These are phyloP conservation scores for Seminavis robusta DNA, from an alignment of 108 stramenopile genomes.

Conservation along the genomic window DNA sequence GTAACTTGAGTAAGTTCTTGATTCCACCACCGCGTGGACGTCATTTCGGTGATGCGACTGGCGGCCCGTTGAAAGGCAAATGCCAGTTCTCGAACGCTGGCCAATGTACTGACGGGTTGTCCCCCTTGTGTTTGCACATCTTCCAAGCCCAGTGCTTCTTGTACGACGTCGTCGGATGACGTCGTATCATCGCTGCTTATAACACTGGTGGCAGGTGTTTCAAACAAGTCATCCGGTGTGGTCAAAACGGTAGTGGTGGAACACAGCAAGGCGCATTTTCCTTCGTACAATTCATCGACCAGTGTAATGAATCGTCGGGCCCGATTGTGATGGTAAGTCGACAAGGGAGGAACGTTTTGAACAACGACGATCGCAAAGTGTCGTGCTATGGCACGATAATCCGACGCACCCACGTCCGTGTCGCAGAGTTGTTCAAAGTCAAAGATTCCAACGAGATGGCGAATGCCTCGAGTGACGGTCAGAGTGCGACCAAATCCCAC, in stretches of 20 bases:
- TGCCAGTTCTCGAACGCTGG: conserved; percentile 77
- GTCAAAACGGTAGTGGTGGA: conserved; percentile 26
- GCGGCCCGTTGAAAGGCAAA: conserved; percentile 83
- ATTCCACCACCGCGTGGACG: conserved; percentile 79
- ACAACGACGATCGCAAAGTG: conserved; percentile 82
- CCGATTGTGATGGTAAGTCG: conserved; percentile 42
- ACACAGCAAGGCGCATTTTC: conserved; percentile 62
- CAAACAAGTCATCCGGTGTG: background rate
- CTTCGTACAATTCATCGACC: conserved; percentile 96
- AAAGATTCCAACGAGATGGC: conserved; percentile 44
- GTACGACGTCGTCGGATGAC: background rate
- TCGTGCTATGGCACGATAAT: conserved; percentile 88
- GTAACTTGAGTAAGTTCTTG: no score
- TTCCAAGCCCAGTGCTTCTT: background rate
- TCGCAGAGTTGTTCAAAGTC: conserved; percentile 92
- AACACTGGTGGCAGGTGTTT: no score
- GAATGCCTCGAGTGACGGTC: conserved; percentile 22
- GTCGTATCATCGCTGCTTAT: no score
- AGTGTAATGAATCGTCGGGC: conserved; percentile 96
- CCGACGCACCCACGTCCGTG: conserved; percentile 80
- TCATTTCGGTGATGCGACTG: conserved; percentile 86
- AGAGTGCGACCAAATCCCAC: conserved; percentile 55
- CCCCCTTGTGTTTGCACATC: conserved; percentile 24
- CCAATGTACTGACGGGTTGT: conserved; percentile 63
- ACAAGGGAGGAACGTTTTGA: conserved; percentile 74